These are phyloP conservation scores for Aspergillus bertholletiae DNA, from an alignment of 495 filamentous ascomycete species.

Conservation along the genomic window DNA sequence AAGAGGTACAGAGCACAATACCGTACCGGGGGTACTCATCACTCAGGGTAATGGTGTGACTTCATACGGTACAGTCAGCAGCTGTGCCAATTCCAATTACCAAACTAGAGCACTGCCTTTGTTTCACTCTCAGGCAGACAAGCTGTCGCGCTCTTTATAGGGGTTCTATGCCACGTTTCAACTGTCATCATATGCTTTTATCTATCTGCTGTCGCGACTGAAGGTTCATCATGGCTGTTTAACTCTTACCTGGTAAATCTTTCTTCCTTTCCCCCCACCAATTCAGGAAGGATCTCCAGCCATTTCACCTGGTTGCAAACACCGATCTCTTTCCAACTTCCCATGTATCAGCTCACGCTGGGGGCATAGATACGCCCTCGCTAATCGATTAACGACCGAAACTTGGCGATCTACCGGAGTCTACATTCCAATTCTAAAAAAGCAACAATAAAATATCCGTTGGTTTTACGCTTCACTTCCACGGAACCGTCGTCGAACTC, in stretches of 20 bases:
- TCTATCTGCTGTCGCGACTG: not conserved
- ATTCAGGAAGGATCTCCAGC: not conserved
- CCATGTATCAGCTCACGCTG: not conserved
- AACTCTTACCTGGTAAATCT: not conserved
- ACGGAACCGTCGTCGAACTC: not conserved
- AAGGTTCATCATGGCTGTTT: not conserved
- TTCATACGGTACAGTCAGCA: not conserved
- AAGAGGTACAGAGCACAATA: no score
- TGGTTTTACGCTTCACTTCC: not conserved
- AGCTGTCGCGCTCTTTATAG: not conserved
- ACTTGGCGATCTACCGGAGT: not conserved
- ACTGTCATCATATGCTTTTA: not conserved
- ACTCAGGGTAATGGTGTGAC: no score
- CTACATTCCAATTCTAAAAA: not conserved
- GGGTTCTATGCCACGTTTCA: not conserved
- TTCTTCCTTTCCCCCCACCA: not conserved
- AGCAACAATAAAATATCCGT: not conserved
- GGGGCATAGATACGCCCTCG: conserved; percentile 10
- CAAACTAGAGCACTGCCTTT: not conserved
- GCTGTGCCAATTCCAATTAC: not conserved
- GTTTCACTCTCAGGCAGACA: not conserved
- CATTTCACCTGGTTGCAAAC: not conserved
- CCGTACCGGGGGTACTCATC: no score
- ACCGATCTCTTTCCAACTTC: not conserved
- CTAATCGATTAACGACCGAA: not conserved